Conservation (phyloP, 2,329 filamentous ascomycete species). For the Aspergillus pseudoglaucus region DNA sequence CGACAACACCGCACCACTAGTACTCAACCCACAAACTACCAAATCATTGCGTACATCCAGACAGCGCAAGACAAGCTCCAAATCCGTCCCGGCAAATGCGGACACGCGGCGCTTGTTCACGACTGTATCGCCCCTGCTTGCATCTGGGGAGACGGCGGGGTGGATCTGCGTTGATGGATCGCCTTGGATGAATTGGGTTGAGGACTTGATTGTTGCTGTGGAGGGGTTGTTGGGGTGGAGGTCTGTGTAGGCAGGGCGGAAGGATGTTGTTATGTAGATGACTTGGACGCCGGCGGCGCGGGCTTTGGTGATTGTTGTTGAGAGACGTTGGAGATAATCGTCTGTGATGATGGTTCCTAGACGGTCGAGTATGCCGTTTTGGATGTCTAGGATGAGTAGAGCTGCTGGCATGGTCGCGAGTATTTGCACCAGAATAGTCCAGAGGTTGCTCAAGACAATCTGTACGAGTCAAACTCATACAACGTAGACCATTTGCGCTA, state of each 20-base stretch:
- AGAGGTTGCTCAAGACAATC: too few relatives aligned
- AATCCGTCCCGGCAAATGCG: slow-evolving; percentile 28
- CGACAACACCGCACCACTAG: slow-evolving; percentile 33
- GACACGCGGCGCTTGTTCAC: slow-evolving; percentile 33
- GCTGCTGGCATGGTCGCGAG: slow-evolving; percentile 19
- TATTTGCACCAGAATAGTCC: not conserved
- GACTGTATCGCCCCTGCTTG: slow-evolving; percentile 19
- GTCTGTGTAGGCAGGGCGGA: slow-evolving; percentile 28
- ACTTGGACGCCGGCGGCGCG: slow-evolving; percentile 21
- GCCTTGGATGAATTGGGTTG: slow-evolving; percentile 19
- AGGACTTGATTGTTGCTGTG: slow-evolving; percentile 10
- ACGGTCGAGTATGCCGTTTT: slow-evolving; percentile 23
- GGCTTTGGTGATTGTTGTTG: slow-evolving; percentile 14
- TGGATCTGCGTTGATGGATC: slow-evolving; percentile 15
- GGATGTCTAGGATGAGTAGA: slow-evolving; percentile 32
- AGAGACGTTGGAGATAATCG: slow-evolving; percentile 21
- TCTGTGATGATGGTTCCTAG: slow-evolving; percentile 8
- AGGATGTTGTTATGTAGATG: slow-evolving; percentile 28
- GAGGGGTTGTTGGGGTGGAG: slow-evolving; percentile 18
- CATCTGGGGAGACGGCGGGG: slow-evolving; percentile 10
- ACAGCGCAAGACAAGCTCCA: slow-evolving; percentile 30
- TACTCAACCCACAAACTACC: slow-evolving; percentile 30
- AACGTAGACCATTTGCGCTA: not conserved
- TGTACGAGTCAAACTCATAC: too few relatives aligned
- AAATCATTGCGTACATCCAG: slow-evolving; percentile 17